A percentile compares a stretch with the other conserved stretches of the same genome.
Conservation (phyloP, 2,329 filamentous ascomycete species). For the Nemania sp. region DNA sequence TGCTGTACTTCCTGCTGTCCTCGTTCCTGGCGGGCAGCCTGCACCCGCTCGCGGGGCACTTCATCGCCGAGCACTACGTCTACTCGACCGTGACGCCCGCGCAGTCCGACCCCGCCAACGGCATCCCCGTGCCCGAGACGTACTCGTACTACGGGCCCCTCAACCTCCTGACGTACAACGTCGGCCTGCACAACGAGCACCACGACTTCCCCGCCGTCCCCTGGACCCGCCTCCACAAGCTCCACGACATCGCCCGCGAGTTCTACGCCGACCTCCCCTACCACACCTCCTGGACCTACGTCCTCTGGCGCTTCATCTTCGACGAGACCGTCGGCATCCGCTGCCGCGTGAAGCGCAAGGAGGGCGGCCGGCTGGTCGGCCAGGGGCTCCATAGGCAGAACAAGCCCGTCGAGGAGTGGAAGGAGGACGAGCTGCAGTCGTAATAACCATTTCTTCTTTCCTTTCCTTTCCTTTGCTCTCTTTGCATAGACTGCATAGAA, state of each 20-base stretch:
- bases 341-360: slow-evolving; percentile 89
- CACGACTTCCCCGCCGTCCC: slow-evolving; percentile 98
- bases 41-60: slow-evolving; percentile 94
- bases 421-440: slow-evolving; percentile 70
- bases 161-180: slow-evolving; percentile 94
- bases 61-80: slow-evolving; percentile 97
- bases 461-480: no score
- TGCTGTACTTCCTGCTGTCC: slow-evolving; percentile 84
- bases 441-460: slow-evolving; percentile 38
- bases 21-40: slow-evolving; percentile 93
- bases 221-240: slow-evolving; percentile 81
- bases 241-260: slow-evolving; percentile 81
- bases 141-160: slow-evolving; percentile 95
- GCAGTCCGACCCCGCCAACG: slow-evolving; percentile 61
- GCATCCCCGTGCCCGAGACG: slow-evolving; percentile 81
- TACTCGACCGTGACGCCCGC: slow-evolving; percentile 66
- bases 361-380: slow-evolving; percentile 69
- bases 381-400: slow-evolving; percentile 23
- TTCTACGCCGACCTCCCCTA: slow-evolving; percentile 88
- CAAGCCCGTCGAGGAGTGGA: slow-evolving; percentile 59
- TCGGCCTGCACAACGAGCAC: slow-evolving; percentile 97
- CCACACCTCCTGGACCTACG: slow-evolving; percentile 89
- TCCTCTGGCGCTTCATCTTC: slow-evolving; percentile 94
- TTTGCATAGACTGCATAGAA: background rate
- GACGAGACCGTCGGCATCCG: slow-evolving; percentile 88